Evolutionary conservation across 306 rosid species (phyloP).

Genomic region (Inga laurina): DNA sequence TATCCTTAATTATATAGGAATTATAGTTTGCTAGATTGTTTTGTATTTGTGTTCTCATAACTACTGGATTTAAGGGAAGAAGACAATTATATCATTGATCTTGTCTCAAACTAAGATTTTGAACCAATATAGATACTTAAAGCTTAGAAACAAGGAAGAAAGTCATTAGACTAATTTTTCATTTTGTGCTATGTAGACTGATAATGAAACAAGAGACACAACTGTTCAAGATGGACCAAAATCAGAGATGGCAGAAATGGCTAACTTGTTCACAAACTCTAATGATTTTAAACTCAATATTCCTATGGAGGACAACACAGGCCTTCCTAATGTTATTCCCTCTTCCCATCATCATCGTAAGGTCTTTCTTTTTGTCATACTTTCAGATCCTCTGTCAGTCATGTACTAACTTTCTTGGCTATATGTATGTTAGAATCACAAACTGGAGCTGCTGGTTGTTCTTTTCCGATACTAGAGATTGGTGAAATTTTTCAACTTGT

Average conservation of each 20-base stretch:
- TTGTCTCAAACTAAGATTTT: too few species aligned
- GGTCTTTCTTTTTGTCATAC: not conserved
- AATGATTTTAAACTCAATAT: not conserved
- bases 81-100: too few species aligned
- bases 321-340: not conserved
- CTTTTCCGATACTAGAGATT: not conserved
- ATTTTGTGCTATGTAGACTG: not conserved
- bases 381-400: not conserved
- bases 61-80: too few species aligned
- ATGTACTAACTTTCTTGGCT: not conserved
- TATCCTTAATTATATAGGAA: too few species aligned
- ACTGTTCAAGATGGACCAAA: not conserved
- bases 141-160: too few species aligned
- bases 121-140: too few species aligned
- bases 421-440: not conserved
- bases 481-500: not conserved
- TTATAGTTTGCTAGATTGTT: too few species aligned
- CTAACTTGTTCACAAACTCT: too few species aligned
- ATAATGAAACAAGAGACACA: not conserved
- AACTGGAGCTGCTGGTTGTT: not conserved
- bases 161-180: not conserved
- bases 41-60: too few species aligned
- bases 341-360: not conserved
- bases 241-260: not conserved
- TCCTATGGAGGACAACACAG: not conserved